These are phyloP conservation scores for Trametes hirsuta DNA, from an alignment of 1,284 basidiomycete species.

Conservation along the genomic window DNA sequence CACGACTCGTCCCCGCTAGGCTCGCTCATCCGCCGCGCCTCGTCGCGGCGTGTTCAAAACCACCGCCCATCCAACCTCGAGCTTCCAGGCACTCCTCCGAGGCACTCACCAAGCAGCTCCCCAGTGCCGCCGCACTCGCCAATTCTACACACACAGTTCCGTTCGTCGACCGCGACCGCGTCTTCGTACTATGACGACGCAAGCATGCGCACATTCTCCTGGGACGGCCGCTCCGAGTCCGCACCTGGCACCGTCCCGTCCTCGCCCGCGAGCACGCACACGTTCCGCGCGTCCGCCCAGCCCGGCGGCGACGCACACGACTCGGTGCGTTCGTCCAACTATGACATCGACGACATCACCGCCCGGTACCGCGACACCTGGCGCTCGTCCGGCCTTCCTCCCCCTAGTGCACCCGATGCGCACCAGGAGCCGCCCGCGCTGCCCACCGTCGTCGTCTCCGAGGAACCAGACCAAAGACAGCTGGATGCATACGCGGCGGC, in stretches of 20 bases:
- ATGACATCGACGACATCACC: conserved; percentile 39
- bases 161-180: conserved; percentile 56
- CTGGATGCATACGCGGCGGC: conserved; percentile 31
- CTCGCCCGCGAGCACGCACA: conserved; percentile 15
- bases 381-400: conserved; percentile 23
- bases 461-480: conserved; percentile 25
- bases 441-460: conserved; percentile 51
- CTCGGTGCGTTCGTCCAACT: conserved; percentile 39
- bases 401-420: conserved; percentile 13
- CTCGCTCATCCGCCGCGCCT: conserved; percentile 43
- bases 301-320: conserved; percentile 6
- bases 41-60: conserved; percentile 37
- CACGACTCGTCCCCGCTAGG: conserved; percentile 45
- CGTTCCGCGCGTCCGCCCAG: conserved; percentile 1
- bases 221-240: conserved; percentile 19
- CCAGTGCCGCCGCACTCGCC: conserved; percentile 50
- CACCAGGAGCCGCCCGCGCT: conserved; percentile 33
- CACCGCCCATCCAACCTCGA: conserved; percentile 18
- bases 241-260: conserved; percentile 4
- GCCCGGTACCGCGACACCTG: conserved; percentile 33
- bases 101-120: conserved; percentile 6
- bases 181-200: conserved; percentile 37
- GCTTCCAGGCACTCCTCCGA: conserved; percentile 27
- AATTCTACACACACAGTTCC: conserved; percentile 65
- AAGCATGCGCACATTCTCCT: conserved; percentile 27